phyloP scores from a whole-genome alignment of 2,329 filamentous ascomycete genomes.

The Aureobasidium musti region DNA sequence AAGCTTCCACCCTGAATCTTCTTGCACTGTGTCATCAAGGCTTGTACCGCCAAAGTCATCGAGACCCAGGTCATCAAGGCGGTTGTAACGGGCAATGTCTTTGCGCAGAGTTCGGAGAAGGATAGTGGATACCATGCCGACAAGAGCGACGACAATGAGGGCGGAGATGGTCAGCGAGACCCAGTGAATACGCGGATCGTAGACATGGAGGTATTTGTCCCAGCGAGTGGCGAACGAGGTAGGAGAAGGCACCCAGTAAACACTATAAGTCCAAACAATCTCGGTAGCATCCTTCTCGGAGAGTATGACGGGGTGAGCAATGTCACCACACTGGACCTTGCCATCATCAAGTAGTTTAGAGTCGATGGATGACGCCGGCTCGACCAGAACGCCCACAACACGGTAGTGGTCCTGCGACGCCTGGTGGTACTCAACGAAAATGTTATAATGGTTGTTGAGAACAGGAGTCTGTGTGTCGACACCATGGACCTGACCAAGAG shows the following conservation, averaged over 20 bases:
- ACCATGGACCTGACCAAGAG: constrained; percentile 69
- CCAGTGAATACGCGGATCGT: constrained; percentile 98
- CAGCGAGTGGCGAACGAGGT: constrained; percentile 96
- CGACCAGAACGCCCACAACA: constrained; percentile 88
- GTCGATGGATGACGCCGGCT: constrained; percentile 71
- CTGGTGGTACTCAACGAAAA: constrained; percentile 87
- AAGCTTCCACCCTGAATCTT: constrained; percentile 98
- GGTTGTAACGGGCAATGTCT: constrained; percentile 96
- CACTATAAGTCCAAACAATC: constrained; percentile 88
- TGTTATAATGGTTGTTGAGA: constrained; percentile 95
- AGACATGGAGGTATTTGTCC: constrained; percentile 98
- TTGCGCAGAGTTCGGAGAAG: constrained; percentile 84
- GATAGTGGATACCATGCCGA: constrained; percentile 90
- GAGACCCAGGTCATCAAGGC: constrained; percentile 84
- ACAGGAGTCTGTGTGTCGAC: constrained; percentile 58
- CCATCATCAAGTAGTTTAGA: constrained; percentile 55
- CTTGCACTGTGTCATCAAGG: constrained; percentile 89
- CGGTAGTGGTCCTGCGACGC: constrained; percentile 72
- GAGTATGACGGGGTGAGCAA: constrained; percentile 63
- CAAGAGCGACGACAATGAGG: constrained; percentile 88
- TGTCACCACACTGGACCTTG: constrained; percentile 64
- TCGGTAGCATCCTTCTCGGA: constrained; percentile 60
- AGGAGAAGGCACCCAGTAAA: constrained; percentile 79
- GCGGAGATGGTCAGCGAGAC: constrained; percentile 97
- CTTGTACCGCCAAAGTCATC: constrained; percentile 80